Percentiles rank a stretch among this genome's conserved stretches.
Evolutionary conservation across 2,329 filamentous ascomycete genomes (phyloP).

Genomic region (Lasiodiplodia theobromae): DNA sequence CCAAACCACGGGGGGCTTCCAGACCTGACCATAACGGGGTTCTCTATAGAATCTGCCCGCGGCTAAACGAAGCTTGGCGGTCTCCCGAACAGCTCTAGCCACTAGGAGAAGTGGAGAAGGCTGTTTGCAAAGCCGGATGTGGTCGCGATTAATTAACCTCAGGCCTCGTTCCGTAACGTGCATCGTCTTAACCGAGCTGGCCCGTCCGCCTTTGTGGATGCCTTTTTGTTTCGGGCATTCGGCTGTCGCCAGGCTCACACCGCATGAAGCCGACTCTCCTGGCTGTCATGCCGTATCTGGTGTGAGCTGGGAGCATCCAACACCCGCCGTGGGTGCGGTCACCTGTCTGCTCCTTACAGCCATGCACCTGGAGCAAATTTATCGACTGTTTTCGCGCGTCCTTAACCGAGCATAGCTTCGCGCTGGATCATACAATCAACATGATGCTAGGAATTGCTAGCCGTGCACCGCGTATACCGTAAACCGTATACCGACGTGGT

Average conservation of each 20-base stretch:
- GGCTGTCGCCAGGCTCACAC: conserved; percentile 12
- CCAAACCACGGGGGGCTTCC: conserved; percentile 13
- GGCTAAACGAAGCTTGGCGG: conserved; percentile 24
- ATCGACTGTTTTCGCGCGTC: not conserved
- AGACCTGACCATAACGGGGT: not conserved
- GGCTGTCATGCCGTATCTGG: not conserved
- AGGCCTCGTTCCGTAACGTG: conserved; percentile 14
- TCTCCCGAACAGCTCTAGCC: conserved; percentile 6
- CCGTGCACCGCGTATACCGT: not conserved
- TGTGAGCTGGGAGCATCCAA: not conserved
- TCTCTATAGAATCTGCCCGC: conserved; percentile 8
- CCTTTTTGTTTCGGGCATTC: conserved; percentile 12
- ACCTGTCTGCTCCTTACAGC: not conserved
- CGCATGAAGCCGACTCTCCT: conserved; percentile 14
- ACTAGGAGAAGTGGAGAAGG: conserved; percentile 9
- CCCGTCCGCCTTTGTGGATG: not conserved
- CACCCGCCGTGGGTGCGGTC: not conserved
- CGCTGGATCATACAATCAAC: not conserved
- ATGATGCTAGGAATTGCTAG: not conserved
- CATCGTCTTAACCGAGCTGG: conserved; percentile 9
- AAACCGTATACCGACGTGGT: not conserved
- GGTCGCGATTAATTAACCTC: conserved; percentile 16
- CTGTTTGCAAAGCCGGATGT: not conserved
- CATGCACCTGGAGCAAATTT: not conserved
- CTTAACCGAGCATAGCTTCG: not conserved